Evolutionary conservation across 306 rosid genomes (phyloP).

Genomic region (Prunus persica): DNA sequence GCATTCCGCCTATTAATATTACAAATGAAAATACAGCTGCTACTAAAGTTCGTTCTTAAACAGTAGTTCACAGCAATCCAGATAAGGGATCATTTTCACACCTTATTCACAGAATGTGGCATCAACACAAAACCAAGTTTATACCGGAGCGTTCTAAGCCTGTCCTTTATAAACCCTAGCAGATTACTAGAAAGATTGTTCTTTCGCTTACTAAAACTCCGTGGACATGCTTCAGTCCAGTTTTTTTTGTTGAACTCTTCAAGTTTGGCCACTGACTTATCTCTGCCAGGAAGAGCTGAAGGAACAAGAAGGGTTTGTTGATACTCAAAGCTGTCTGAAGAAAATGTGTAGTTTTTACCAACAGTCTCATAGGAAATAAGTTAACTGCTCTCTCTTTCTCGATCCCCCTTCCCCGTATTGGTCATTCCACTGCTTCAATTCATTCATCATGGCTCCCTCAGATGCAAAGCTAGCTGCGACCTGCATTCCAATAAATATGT

Average conservation of each 20-base stretch:
- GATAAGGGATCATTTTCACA: neutral
- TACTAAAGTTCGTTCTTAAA: neutral
- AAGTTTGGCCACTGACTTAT: neutral
- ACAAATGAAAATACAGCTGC: neutral
- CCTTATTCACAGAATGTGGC: neutral
- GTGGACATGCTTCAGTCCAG: neutral
- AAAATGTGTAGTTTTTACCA: neutral
- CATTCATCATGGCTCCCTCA: slow-evolving; percentile 84
- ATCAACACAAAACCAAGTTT: neutral
- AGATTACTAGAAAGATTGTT: neutral
- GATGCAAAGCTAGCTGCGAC: slow-evolving; percentile 87
- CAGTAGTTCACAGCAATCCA: neutral
- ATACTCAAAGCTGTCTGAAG: neutral
- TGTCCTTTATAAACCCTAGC: neutral
- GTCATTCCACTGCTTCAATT: slow-evolving; percentile 91
- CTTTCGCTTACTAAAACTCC: neutral
- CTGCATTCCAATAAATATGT: slow-evolving; percentile 32
- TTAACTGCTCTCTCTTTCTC: slow-evolving; percentile 74
- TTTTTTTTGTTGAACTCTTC: neutral
- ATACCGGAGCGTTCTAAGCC: neutral
- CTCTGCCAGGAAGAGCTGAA: neutral
- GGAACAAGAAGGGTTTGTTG: neutral
- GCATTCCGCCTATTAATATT: neutral
- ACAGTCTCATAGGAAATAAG: slow-evolving; percentile 66
- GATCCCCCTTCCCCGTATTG: slow-evolving; percentile 91